Evolutionary conservation across 371 early-diverging fungal genomes (phyloP).

Genomic region (Saksenaea vasiformis): DNA sequence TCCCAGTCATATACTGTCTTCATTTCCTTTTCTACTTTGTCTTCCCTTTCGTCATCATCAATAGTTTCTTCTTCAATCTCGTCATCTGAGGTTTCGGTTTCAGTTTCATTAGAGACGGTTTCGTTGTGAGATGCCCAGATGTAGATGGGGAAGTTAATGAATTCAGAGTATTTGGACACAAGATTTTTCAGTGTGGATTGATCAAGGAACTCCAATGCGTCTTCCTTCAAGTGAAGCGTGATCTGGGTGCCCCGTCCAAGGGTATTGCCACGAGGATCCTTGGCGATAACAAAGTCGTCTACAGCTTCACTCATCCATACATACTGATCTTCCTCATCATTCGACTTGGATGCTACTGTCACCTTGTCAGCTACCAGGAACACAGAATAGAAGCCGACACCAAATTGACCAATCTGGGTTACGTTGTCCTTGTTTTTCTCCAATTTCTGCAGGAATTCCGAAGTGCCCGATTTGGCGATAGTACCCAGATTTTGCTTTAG

Average conservation of each 20-base stretch:
- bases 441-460: constrained; percentile 78
- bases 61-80: constrained; percentile 38
- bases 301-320: constrained; percentile 85
- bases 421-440: constrained; percentile 63
- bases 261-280: constrained; percentile 86
- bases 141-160: constrained; percentile 93
- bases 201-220: constrained; percentile 82
- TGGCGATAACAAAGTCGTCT: constrained; percentile 81
- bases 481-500: constrained; percentile 93
- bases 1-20: constrained; percentile 59
- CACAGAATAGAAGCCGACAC: constrained; percentile 96
- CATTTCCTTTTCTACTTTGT: constrained; percentile 55
- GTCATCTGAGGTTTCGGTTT: constrained; percentile 31
- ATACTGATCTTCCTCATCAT: constrained; percentile 76
- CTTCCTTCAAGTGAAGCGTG: constrained; percentile 86
- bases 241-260: constrained; percentile 89
- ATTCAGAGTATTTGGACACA: constrained; percentile 88
- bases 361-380: constrained; percentile 96
- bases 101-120: constrained; percentile 47
- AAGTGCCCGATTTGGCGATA: constrained; percentile 92
- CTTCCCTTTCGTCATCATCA: constrained; percentile 52
- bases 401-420: constrained; percentile 96
- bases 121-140: constrained; percentile 65
- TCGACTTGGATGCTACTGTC: constrained; percentile 89
- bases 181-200: constrained; percentile 63